Evolutionary conservation across 306 rosid genomes (phyloP).

Genomic region (Corylus avellana): DNA sequence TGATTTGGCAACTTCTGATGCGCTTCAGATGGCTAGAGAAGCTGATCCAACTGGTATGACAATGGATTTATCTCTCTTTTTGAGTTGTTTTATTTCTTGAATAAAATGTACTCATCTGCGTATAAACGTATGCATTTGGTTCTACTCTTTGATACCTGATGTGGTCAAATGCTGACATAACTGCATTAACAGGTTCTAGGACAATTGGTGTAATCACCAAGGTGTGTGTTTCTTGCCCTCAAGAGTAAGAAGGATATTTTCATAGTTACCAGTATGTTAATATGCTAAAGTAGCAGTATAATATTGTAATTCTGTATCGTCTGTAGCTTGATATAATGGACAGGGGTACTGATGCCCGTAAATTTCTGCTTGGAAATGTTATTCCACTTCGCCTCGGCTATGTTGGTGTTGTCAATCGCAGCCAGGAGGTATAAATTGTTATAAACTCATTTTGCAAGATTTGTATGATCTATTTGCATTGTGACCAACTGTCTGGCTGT

Average conservation of each 20-base stretch:
- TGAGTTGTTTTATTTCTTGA: not conserved
- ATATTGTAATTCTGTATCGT: not conserved
- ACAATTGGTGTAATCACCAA: slow-evolving; percentile 96
- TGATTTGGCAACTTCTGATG: slow-evolving; percentile 97
- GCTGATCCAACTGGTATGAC: slow-evolving; percentile 92
- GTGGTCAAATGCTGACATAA: not conserved
- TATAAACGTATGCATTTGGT: not conserved
- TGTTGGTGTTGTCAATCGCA: slow-evolving; percentile 95
- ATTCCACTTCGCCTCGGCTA: slow-evolving; percentile 95
- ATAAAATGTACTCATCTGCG: not conserved
- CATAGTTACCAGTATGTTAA: slow-evolving; percentile 8
- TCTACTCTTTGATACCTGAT: slow-evolving; percentile 17
- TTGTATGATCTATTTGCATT: not conserved
- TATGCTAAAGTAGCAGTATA: not conserved
- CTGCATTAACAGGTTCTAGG: slow-evolving; percentile 63
- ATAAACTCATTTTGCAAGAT: not conserved
- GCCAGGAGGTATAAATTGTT: slow-evolving; percentile 76
- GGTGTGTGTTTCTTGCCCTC: slow-evolving; percentile 49
- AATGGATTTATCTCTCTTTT: not conserved
- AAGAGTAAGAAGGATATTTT: not conserved
- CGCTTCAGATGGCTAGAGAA: slow-evolving; percentile 97
- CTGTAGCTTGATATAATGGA: slow-evolving; percentile 96
- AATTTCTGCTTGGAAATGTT: slow-evolving; percentile 91
- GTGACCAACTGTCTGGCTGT: not conserved
- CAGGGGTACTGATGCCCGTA: slow-evolving; percentile 99